A percentile compares a stretch with the other conserved stretches of the same genome.
phyloP scores from a whole-genome alignment of 2,329 filamentous ascomycete genomes.

The Paecilomyces fulvus region DNA sequence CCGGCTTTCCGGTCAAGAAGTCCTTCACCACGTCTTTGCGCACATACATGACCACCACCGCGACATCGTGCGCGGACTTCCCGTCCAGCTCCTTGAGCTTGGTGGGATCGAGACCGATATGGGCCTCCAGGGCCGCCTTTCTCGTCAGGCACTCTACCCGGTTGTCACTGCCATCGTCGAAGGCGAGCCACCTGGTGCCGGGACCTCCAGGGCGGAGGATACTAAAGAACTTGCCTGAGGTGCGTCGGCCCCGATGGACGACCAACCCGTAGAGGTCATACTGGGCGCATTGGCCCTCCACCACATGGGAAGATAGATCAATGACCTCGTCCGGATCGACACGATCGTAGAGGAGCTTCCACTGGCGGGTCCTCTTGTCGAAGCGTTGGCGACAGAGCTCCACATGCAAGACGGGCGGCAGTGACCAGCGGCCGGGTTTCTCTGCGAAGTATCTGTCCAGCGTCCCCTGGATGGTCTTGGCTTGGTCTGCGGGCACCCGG shows the following conservation, averaged over 20 bases:
- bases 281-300: conserved; percentile 26
- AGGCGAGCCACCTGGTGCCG: conserved; percentile 50
- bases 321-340: conserved; percentile 50
- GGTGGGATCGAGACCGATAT: conserved; percentile 39
- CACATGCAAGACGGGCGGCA: conserved; percentile 45
- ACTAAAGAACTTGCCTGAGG: conserved; percentile 52
- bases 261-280: conserved; percentile 55
- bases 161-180: conserved; percentile 48
- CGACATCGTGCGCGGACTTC: conserved; percentile 39
- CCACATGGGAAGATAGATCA: conserved; percentile 31
- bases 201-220: conserved; percentile 51
- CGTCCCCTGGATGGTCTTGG: conserved; percentile 29
- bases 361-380: conserved; percentile 45
- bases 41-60: conserved; percentile 50
- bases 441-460: conserved; percentile 22
- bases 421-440: conserved; percentile 31
- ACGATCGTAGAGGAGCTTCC: conserved; percentile 49
- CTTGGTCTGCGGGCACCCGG: conserved; percentile 29
- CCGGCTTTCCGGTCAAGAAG: conserved; percentile 34
- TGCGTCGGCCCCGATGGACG: conserved; percentile 51
- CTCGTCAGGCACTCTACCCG: conserved; percentile 49
- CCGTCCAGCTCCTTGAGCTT: conserved; percentile 34
- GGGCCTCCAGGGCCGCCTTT: conserved; percentile 44
- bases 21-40: conserved; percentile 40
- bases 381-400: conserved; percentile 52